Conservation (phyloP, 257 asterid species). For the Solanum lignicaule region DNA sequence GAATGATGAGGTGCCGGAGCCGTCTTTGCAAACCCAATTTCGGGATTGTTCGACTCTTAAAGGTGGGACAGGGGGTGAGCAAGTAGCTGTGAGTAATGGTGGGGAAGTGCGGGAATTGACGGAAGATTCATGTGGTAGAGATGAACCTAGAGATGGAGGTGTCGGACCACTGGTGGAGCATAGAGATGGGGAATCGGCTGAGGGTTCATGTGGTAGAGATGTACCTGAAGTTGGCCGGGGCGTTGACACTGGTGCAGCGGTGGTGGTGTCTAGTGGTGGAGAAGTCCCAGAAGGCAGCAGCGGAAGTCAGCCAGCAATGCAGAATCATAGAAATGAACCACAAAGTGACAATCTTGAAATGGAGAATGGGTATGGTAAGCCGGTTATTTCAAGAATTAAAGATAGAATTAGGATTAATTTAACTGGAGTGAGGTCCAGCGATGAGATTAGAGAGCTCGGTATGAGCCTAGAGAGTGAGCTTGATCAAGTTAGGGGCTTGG, state of each 20-base stretch:
- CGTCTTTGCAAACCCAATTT: background rate
- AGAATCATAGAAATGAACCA: slow-evolving; percentile 2
- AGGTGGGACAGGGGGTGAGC: background rate
- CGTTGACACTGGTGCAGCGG: background rate
- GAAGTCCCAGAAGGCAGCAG: background rate
- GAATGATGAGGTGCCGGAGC: background rate
- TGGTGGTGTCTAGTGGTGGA: background rate
- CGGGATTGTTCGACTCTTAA: background rate
- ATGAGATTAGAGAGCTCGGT: slow-evolving; percentile 46
- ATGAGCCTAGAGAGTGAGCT: slow-evolving; percentile 50
- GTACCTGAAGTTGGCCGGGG: background rate
- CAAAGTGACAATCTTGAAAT: background rate
- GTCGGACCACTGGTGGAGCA: background rate
- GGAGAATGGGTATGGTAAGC: slow-evolving; percentile 11
- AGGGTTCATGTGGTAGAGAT: background rate
- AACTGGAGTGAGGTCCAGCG: slow-evolving; percentile 27
- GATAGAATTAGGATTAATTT: slow-evolving; percentile 58
- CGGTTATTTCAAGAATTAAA: slow-evolving; percentile 36
- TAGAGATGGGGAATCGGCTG: background rate
- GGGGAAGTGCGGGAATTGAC: background rate
- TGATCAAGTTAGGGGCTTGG: slow-evolving; percentile 40
- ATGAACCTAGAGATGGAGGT: background rate
- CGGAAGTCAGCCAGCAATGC: background rate
- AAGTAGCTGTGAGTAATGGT: background rate
- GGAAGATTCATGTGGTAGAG: background rate